These are phyloP conservation scores for Blastobotrys capitulatus DNA, from an alignment of 1,139 yeast species.

Conservation along the genomic window DNA sequence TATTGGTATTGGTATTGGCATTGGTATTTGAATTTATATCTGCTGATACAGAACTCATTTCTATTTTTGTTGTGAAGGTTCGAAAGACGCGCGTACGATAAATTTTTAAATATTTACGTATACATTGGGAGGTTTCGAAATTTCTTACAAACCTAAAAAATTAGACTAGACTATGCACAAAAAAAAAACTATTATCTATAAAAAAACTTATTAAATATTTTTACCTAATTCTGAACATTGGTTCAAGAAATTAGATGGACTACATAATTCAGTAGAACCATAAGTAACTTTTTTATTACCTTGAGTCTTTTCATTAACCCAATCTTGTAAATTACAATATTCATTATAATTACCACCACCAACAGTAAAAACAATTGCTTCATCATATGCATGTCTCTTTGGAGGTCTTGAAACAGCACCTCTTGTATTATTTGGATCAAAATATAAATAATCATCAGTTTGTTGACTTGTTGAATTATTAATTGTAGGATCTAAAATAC, in stretches of 20 bases:
- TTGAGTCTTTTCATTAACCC: conserved; percentile 47
- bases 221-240: conserved; percentile 63
- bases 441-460: conserved; percentile 85
- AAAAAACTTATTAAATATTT: not conserved
- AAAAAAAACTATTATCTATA: too few species aligned
- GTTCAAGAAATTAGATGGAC: conserved; percentile 68
- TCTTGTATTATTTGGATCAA: conserved; percentile 79
- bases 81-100: too few species aligned
- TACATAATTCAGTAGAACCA: conserved; percentile 78
- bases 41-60: too few species aligned
- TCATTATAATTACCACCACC: conserved; percentile 97
- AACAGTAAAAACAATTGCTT: conserved; percentile 82
- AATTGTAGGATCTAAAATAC: conserved; percentile 76
- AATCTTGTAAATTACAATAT: conserved; percentile 89
- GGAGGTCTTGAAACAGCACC: conserved; percentile 91
- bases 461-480: conserved; percentile 30
- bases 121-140: too few species aligned
- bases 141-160: too few species aligned
- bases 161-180: too few species aligned
- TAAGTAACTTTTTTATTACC: conserved; percentile 54
- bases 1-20: too few species aligned
- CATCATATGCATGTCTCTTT: conserved; percentile 72
- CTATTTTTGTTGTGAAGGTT: too few species aligned
- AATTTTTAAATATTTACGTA: too few species aligned
- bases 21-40: too few species aligned